Evolutionary conservation across 2,329 filamentous ascomycete genomes (phyloP).

Genomic region (Aspergillus phoenicis): DNA sequence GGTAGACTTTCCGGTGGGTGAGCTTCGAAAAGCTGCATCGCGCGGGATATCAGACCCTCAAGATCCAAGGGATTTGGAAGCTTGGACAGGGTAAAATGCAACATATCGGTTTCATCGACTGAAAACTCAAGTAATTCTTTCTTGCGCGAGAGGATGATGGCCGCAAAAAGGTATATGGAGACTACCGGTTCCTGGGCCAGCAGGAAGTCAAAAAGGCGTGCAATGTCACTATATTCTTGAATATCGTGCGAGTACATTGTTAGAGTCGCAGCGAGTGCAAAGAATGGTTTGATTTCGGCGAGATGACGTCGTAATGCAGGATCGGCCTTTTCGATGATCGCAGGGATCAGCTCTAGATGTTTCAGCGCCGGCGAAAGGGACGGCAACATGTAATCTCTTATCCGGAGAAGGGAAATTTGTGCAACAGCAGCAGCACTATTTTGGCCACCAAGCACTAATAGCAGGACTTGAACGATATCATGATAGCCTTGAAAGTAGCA

Average conservation of each 20-base stretch:
- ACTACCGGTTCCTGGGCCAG: conserved; percentile 86
- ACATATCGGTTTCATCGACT: conserved; percentile 83
- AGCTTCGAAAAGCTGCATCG: conserved; percentile 63
- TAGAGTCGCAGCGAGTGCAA: conserved; percentile 87
- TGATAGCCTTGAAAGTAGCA: conserved; percentile 99
- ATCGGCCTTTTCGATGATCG: conserved; percentile 74
- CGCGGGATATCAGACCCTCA: conserved; percentile 71
- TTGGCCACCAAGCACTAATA: conserved; percentile 74
- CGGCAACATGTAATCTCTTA: conserved; percentile 97
- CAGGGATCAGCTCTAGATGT: conserved; percentile 84
- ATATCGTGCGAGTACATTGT: conserved; percentile 98
- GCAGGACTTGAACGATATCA: conserved; percentile 94
- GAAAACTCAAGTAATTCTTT: conserved; percentile 85
- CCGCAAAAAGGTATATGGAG: conserved; percentile 86
- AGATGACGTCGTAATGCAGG: conserved; percentile 72
- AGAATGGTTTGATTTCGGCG: conserved; percentile 80
- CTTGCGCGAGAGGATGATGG: conserved; percentile 78
- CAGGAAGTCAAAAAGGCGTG: conserved; percentile 88
- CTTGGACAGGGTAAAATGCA: conserved; percentile 85
- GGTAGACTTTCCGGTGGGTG: conserved; percentile 73
- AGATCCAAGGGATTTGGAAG: conserved; percentile 79
- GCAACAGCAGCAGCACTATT: conserved; percentile 66
- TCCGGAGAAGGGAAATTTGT: conserved; percentile 84
- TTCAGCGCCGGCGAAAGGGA: conserved; percentile 76
- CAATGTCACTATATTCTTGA: conserved; percentile 82